Base-by-base conservation (phyloP, 2,329 filamentous ascomycete genomes). In the Penicillium sp. region DNA sequence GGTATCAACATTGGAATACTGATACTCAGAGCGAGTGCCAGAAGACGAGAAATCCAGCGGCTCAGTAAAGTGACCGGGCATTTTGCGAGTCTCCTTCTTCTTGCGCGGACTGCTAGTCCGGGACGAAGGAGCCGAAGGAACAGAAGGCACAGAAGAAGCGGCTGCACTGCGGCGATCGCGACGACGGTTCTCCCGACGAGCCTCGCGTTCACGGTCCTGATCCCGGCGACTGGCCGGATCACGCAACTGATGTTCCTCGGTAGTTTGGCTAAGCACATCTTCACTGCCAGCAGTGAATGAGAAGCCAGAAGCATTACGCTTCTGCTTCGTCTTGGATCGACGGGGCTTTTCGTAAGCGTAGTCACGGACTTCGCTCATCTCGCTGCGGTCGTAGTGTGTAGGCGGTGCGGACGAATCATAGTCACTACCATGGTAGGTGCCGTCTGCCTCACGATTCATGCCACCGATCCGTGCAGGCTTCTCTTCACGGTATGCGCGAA, bases 401-500 rank as follows among this genome's bases (percentile, higher is more conserved):
- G 60, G 86, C 83, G 50, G 85, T 81, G 65, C 83, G 37, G 86
- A 85, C n/a, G 81, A 83, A 33, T 86, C 87, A 69, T 83, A 84
- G 63, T 88, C 86, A 49, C 88, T 88, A 74, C 90, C 91, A 70
- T 96, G 90, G 83, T 91, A 96, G 58, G 87, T 90, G 59, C 88
- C 90, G 65, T 97, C 93, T 44, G 88, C 83, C 64, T 89, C 82
- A 67, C 88, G 88, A 77, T 98, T 98, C 73, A 98, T 79, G 21
- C 93, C 93, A 35, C 93, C 93, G 2, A 98, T 92, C 51, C 90
- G 85, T 0, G 93, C 93, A 2, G 92, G 81, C 73, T 88, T 91
- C 78, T 98, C 93, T 69, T 92, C 84, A 25, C 93, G 90, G 80
- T 98, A 98, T 33, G 86, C 86, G 57, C 89, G 86, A 55, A 98